phyloP scores from a whole-genome alignment of 2,329 filamentous ascomycete species.

The Huntiella savannae region DNA sequence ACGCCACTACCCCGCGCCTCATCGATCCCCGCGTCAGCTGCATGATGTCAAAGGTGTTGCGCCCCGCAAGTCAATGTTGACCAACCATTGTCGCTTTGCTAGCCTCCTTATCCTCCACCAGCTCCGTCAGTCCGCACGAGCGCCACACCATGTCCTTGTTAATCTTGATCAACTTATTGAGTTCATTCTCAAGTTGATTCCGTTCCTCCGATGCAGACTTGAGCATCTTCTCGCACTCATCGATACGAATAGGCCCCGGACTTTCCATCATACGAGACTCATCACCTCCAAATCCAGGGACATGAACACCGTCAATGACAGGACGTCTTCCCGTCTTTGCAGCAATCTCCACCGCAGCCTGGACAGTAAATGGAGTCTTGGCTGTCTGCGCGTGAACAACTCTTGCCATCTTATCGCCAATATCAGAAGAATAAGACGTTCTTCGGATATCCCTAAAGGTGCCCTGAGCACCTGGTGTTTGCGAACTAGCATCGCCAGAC shows the following conservation, averaged over 20 bases:
- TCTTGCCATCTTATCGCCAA: too few species aligned
- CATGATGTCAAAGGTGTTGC: constrained; percentile 10
- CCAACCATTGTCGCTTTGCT: constrained; percentile 16
- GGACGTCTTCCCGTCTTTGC: too few species aligned
- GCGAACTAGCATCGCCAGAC: too few species aligned
- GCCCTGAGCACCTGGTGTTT: too few species aligned
- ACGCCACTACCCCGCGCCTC: constrained; percentile 10
- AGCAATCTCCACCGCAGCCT: too few species aligned
- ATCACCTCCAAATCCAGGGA: not conserved
- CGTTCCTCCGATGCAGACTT: constrained; percentile 35
- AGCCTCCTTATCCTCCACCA: too few species aligned
- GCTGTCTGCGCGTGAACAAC: too few species aligned
- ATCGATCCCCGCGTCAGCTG: constrained; percentile 10
- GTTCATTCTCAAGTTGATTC: constrained; percentile 41
- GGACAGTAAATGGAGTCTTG: too few species aligned
- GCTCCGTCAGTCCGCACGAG: too few species aligned
- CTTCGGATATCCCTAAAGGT: too few species aligned
- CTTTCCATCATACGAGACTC: constrained; percentile 14
- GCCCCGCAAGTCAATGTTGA: constrained; percentile 11
- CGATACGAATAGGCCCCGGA: constrained; percentile 38
- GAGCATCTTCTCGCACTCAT: constrained; percentile 42
- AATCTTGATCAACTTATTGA: constrained; percentile 39
- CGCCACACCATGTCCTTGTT: constrained; percentile 31
- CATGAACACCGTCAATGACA: too few species aligned
- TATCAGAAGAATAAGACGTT: too few species aligned